Conservation (phyloP, 2,329 filamentous ascomycete genomes). For the Clarireedia homoeocarpa region DNA sequence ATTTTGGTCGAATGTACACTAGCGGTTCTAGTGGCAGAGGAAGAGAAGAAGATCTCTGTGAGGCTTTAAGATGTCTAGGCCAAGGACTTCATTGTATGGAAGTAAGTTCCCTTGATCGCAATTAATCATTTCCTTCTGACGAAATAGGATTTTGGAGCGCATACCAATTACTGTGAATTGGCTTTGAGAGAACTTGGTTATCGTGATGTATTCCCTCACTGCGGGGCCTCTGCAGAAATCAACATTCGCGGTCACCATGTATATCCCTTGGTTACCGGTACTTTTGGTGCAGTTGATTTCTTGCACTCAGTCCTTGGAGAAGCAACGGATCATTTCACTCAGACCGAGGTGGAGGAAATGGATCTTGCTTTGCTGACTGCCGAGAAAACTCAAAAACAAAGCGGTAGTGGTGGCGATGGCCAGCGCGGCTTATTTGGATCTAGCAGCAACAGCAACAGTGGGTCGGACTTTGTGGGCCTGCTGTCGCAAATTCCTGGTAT, state of each 20-base stretch:
- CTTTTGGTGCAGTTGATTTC: conserved; percentile 78
- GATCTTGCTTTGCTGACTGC: conserved; percentile 67
- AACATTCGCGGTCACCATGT: conserved; percentile 58
- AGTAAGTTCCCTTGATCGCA: conserved; percentile 9
- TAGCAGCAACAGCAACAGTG: conserved; percentile 25
- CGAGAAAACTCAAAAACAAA: conserved; percentile 36
- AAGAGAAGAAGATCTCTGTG: conserved; percentile 70
- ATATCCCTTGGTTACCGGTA: conserved; percentile 66
- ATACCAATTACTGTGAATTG: conserved; percentile 79
- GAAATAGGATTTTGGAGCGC: conserved; percentile 60
- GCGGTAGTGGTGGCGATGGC: conserved; percentile 27
- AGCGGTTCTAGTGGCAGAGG: conserved; percentile 54
- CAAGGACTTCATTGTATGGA: conserved; percentile 49
- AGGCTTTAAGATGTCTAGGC: conserved; percentile 60
- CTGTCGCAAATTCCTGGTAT: conserved; percentile 67
- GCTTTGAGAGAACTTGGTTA: conserved; percentile 66
- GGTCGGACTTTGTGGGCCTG: conserved; percentile 59
- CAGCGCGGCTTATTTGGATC: conserved; percentile 31
- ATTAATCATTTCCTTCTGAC: background rate
- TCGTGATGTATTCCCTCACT: conserved; percentile 64
- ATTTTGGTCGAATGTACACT: conserved; percentile 69
- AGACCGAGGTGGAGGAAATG: conserved; percentile 77
- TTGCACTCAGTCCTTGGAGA: conserved; percentile 68
- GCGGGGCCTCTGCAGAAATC: conserved; percentile 58
- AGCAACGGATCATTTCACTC: conserved; percentile 75